Evolutionary conservation across 495 filamentous ascomycete genomes (phyloP).

Genomic region (Neurospora sp.): DNA sequence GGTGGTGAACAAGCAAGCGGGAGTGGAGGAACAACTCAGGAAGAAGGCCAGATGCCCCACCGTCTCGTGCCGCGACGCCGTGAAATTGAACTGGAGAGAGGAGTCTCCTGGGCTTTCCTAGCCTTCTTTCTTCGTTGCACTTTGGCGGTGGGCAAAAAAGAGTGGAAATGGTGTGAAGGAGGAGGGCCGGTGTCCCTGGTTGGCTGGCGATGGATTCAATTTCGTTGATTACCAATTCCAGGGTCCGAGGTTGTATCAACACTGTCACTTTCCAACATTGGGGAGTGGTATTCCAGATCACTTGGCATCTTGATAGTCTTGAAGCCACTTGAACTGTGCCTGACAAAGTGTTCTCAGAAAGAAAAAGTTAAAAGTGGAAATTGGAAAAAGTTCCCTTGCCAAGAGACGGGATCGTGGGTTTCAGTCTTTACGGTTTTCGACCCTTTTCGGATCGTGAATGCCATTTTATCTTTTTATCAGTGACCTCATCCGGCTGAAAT

Average conservation of each 20-base stretch:
- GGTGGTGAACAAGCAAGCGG: background rate
- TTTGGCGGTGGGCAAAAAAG: background rate
- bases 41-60: conserved; percentile 5
- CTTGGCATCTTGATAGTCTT: background rate
- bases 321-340: background rate
- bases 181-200: background rate
- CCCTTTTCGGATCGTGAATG: background rate
- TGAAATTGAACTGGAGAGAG: conserved; percentile 12
- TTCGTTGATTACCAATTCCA: conserved; percentile 22
- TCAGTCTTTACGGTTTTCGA: background rate
- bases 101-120: background rate
- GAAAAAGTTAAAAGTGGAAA: background rate
- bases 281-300: background rate
- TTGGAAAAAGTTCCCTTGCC: background rate
- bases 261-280: background rate
- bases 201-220: background rate
- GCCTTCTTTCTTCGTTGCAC: background rate
- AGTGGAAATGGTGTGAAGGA: background rate
- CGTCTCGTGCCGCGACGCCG: conserved; percentile 14
- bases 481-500: background rate
- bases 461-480: background rate
- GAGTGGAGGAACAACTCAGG: background rate
- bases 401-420: background rate
- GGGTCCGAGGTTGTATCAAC: conserved; percentile 6
- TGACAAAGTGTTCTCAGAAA: background rate